A percentile compares a stretch with the other conserved stretches of the same genome.
phyloP scores from a whole-genome alignment of 305 asterid genomes.

The Fraxinus angustifolia region DNA sequence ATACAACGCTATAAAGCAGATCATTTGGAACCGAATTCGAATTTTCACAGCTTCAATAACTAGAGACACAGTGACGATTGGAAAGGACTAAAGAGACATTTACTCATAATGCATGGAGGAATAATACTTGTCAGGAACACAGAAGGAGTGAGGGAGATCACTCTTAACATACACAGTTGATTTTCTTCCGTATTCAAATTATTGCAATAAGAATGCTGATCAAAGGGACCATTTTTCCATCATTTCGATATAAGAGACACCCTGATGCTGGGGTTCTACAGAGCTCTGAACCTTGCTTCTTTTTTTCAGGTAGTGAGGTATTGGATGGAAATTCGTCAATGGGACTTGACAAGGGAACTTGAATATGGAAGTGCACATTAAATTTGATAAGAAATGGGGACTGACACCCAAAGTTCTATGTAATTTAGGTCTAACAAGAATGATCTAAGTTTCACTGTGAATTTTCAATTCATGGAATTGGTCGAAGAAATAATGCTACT shows the following conservation, averaged over 20 bases:
- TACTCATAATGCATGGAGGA: background rate
- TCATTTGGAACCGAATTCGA: background rate
- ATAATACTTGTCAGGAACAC: background rate
- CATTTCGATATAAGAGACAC: background rate
- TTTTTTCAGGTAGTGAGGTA: background rate
- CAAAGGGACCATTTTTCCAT: background rate
- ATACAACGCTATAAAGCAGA: background rate
- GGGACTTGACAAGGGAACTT: background rate
- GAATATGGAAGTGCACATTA: background rate
- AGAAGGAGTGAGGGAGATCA: background rate
- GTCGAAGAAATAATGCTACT: background rate
- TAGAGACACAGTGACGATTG: background rate
- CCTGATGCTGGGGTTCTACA: background rate
- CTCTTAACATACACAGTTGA: background rate
- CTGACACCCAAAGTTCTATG: background rate
- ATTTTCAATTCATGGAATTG: background rate
- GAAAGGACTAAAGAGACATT: background rate
- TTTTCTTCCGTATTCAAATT: background rate
- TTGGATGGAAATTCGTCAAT: background rate
- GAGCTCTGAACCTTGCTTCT: background rate
- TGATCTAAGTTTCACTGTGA: background rate
- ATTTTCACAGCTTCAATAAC: background rate
- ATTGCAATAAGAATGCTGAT: background rate
- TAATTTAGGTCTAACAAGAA: background rate
- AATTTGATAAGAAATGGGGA: background rate